Conservation (phyloP, 108 stramenopile species). For the Stephanodiscus triporus region DNA sequence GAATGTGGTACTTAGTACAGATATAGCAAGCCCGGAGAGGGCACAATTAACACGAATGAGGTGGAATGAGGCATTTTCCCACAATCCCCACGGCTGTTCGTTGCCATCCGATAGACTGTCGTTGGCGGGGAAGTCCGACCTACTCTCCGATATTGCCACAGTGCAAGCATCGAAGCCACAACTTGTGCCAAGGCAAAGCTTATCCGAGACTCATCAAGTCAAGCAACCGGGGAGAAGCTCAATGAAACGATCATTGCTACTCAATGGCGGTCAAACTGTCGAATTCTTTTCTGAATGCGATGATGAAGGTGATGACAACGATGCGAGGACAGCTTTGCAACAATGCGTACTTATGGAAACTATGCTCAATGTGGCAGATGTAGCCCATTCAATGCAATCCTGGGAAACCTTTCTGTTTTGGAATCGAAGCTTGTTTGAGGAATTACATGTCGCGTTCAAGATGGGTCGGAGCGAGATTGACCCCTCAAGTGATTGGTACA, state of each 20-base stretch:
- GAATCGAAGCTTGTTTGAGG: slow-evolving; percentile 67
- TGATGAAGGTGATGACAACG: slow-evolving; percentile 12
- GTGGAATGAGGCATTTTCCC: slow-evolving; percentile 45
- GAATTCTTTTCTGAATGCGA: slow-evolving; percentile 34
- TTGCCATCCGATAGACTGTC: slow-evolving; percentile 26
- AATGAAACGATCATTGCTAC: slow-evolving; percentile 20
- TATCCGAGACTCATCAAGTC: background rate
- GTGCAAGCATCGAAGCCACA: slow-evolving; percentile 42
- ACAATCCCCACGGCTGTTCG: background rate
- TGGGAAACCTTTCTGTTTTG: slow-evolving; percentile 53
- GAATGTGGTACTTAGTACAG: slow-evolving; percentile 40
- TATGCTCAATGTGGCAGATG: slow-evolving; percentile 51
- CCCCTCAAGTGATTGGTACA: slow-evolving; percentile 60
- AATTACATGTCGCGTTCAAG: slow-evolving; percentile 57
- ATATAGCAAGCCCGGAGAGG: slow-evolving; percentile 51
- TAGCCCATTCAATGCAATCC: slow-evolving; percentile 52
- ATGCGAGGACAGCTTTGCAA: slow-evolving; percentile 16
- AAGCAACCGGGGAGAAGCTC: slow-evolving; percentile 6
- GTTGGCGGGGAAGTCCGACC: slow-evolving; percentile 10
- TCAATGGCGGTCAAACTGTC: slow-evolving; percentile 43
- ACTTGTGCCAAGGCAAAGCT: slow-evolving; percentile 21
- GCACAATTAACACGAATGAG: slow-evolving; percentile 39
- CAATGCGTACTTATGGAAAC: slow-evolving; percentile 42
- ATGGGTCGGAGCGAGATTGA: slow-evolving; percentile 47
- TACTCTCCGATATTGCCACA: slow-evolving; percentile 40